Base-by-base conservation (phyloP, 1,284 basidiomycete species). In the Grifola frondosa region DNA sequence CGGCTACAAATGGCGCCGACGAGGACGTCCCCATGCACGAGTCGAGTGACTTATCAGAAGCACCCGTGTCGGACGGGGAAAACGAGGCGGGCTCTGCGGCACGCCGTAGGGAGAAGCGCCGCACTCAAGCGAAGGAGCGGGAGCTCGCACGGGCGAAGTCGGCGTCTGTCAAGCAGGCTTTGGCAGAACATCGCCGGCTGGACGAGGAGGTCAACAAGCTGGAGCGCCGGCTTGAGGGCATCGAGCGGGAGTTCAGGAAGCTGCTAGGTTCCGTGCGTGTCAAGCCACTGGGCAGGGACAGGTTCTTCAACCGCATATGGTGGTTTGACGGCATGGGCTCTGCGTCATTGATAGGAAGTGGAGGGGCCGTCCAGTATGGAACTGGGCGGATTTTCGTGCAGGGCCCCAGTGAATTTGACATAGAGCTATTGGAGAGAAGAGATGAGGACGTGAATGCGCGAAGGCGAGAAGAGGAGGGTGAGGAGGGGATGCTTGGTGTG, bases 251-350 rank as follows among this genome's bases (percentile, higher is more conserved):
- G 53, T 98, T 97, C 69, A 77, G 96, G 46, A 85, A 91, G 57
- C 74, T 91, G 45, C 71, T 91, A 23, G 88, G 89, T 44, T 83
- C 86, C 6, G 78, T 95, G 30, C 79, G 96, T 34, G 82, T 91
- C 31, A 88, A 89, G 56, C 92, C 95, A 1, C 59, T 99, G 34
- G 96, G 97, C 3, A 77, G 80, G 52, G 97, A 99, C 64, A 77
- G 96, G 41, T 99, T 97, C 67, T 86, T 90, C 59, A 96, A 97
- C 64, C 83, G 89, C 24, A 78, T 97, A 50, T 99, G 95, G 94
- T 99, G 96, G 96, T 91, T 98, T 62, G 96, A 99, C 67, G 96
- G 97, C 4, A 81, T 96, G 69, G 96, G 97, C 3, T 81, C 82
- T 2, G 85, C 85, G 41, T 84, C 84, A 22, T 66, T 96, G 29